These are phyloP conservation scores for Akanthomyces muscarius DNA, from an alignment of 2,329 filamentous ascomycete species.

Conservation along the genomic window DNA sequence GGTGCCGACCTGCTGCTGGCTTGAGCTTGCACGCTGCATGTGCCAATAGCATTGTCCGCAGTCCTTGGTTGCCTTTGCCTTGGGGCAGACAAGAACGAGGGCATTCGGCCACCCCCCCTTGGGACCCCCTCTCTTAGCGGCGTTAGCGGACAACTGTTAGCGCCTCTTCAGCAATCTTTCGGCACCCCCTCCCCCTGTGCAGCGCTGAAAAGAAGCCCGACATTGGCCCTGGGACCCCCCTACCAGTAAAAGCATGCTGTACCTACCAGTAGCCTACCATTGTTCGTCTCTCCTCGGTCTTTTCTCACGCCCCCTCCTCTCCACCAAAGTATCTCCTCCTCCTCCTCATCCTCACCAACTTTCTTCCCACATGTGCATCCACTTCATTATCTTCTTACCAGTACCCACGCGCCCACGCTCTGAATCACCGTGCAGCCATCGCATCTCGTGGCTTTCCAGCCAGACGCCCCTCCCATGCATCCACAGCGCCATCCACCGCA, in stretches of 20 bases:
- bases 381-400: slow-evolving; percentile 14
- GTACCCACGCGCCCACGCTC: background rate
- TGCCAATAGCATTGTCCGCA: background rate
- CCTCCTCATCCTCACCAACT: slow-evolving; percentile 1
- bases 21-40: too few relatives aligned
- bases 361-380: slow-evolving; percentile 11
- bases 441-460: slow-evolving; percentile 14
- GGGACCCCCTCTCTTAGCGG: background rate
- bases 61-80: background rate
- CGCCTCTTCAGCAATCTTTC: background rate
- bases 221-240: background rate
- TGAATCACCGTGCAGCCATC: slow-evolving; percentile 9
- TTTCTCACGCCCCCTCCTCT: background rate
- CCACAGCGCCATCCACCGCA: background rate
- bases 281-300: background rate
- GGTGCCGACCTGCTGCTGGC: background rate
- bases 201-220: background rate
- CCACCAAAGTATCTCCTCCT: background rate
- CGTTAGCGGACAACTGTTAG: background rate
- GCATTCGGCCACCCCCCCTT: too few relatives aligned
- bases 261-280: background rate
- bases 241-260: too few relatives aligned
- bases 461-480: slow-evolving; percentile 15
- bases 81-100: too few relatives aligned
- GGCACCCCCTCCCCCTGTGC: background rate